Conservation (phyloP, 257 asterid species). For the Jasminum sambac region DNA sequence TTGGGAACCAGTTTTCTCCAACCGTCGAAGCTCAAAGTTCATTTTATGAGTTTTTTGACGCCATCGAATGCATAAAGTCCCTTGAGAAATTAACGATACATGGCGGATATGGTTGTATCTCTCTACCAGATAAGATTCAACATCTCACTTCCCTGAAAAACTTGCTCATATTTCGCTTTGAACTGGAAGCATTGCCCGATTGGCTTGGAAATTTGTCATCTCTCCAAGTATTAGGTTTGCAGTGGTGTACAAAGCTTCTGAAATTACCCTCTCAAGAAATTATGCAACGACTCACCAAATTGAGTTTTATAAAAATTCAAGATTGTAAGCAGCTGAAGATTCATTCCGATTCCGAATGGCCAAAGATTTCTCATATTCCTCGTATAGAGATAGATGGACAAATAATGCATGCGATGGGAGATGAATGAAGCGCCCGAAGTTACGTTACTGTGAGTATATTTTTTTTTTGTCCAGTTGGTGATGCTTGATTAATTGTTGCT, state of each 20-base stretch:
- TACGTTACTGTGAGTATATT: too few species aligned
- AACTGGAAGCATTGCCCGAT: constrained; percentile 15
- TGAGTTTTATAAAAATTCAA: background rate
- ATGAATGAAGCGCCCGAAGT: too few species aligned
- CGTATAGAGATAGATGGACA: too few species aligned
- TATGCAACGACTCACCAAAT: constrained; percentile 15
- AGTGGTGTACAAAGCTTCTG: background rate
- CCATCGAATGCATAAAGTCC: background rate
- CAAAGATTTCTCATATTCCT: constrained; percentile 4
- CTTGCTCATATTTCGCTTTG: background rate
- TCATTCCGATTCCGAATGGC: constrained; percentile 1
- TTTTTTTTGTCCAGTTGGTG: too few species aligned
- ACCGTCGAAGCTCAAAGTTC: too few species aligned
- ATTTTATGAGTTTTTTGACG: background rate
- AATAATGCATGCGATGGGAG: too few species aligned
- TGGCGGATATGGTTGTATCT: constrained; percentile 7
- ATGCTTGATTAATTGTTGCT: too few species aligned
- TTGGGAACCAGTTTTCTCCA: constrained; percentile 4
- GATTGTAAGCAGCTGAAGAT: background rate
- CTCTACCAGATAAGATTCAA: constrained; percentile 15
- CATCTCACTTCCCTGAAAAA: background rate
- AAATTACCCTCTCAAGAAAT: constrained; percentile 18
- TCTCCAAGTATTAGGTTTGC: background rate
- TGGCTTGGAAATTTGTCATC: constrained; percentile 12
- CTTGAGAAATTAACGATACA: background rate